Evolutionary conservation across 2,329 filamentous ascomycete genomes (phyloP).

Genomic region (Hortaea werneckii): DNA sequence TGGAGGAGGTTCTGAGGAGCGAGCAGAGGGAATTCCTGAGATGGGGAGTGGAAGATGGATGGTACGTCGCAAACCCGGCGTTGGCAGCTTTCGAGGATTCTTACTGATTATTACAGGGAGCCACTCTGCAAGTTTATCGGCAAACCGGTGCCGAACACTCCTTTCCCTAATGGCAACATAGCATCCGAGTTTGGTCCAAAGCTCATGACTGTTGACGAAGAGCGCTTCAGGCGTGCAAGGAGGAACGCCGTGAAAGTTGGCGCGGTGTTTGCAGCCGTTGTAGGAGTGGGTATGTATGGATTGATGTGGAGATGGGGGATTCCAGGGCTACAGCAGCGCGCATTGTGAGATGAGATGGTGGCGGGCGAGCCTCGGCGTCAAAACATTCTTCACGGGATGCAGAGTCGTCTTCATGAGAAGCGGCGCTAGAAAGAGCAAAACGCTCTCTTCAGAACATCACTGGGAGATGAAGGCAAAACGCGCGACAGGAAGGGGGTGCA

Average conservation of each 20-base stretch:
- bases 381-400: too few species aligned
- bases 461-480: too few species aligned
- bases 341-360: too few species aligned
- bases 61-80: not conserved
- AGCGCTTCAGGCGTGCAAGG: not conserved
- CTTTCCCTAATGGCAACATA: not conserved
- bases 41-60: slow-evolving; percentile 1
- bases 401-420: too few species aligned
- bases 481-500: too few species aligned
- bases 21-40: not conserved
- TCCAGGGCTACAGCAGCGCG: too few species aligned
- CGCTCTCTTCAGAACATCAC: too few species aligned
- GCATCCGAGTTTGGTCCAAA: not conserved
- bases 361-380: too few species aligned
- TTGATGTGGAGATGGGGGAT: too few species aligned
- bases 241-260: not conserved
- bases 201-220: not conserved
- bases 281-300: too few species aligned
- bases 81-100: slow-evolving; percentile 3
- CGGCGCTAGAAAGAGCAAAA: too few species aligned
- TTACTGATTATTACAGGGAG: slow-evolving; percentile 2
- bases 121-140: slow-evolving; percentile 8
- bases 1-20: slow-evolving; percentile 10
- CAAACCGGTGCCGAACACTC: slow-evolving; percentile 1
- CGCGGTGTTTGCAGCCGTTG: too few species aligned